Evolutionary conservation across 768 basidiomycete species (phyloP).

Genomic region (Gloeopeniophorella convolvens): DNA sequence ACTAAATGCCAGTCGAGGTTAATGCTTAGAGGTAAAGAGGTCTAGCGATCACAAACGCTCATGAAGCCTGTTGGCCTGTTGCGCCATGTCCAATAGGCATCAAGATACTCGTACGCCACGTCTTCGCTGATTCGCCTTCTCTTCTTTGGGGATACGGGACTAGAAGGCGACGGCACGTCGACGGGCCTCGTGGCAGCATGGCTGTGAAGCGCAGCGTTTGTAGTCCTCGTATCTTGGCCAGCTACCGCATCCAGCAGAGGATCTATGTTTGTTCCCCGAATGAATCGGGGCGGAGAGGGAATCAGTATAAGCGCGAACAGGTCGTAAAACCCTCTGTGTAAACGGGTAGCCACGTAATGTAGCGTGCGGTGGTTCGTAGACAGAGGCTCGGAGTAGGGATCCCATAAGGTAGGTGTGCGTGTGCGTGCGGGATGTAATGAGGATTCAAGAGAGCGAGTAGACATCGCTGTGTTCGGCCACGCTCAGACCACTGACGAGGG

Average conservation of each 20-base stretch:
- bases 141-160: slow-evolving; percentile 36
- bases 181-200: slow-evolving; percentile 21
- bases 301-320: slow-evolving; percentile 65
- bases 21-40: slow-evolving; percentile 16
- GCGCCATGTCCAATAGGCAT: too few species aligned
- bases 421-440: slow-evolving; percentile 31
- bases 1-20: slow-evolving; percentile 64
- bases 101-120: slow-evolving; percentile 81
- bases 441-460: slow-evolving; percentile 13
- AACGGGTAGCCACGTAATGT: slow-evolving; percentile 55
- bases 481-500: slow-evolving; percentile 4
- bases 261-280: slow-evolving; percentile 39
- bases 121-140: slow-evolving; percentile 74
- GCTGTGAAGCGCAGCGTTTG: slow-evolving; percentile 26
- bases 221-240: slow-evolving; percentile 63
- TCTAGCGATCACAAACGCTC: slow-evolving; percentile 42
- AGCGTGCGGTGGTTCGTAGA: slow-evolving; percentile 36
- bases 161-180: slow-evolving; percentile 29
- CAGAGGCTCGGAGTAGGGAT: slow-evolving; percentile 21
- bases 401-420: slow-evolving; percentile 30
- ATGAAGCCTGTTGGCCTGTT: slow-evolving; percentile 78
- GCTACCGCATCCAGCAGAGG: slow-evolving; percentile 39
- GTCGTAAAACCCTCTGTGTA: slow-evolving; percentile 88
- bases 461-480: slow-evolving; percentile 1
- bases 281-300: slow-evolving; percentile 56